Conservation (phyloP, 345 rosid species). For the Bretschneidera sinensis region DNA sequence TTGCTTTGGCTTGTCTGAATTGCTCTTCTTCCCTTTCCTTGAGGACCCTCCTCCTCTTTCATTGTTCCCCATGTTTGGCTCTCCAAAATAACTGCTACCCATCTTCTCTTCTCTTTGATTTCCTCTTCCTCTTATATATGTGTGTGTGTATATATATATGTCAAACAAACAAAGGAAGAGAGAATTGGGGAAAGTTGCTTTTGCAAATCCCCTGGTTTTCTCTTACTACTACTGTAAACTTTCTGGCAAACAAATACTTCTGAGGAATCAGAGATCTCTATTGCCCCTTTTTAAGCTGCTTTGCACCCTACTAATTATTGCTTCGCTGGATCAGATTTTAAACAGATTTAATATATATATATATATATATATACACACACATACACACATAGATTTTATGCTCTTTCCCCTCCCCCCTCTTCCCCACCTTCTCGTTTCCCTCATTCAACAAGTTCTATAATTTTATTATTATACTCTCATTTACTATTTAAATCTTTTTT, state of each 20-base stretch:
- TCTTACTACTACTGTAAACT: slow-evolving; percentile 17
- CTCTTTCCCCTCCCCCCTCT: slow-evolving; percentile 21
- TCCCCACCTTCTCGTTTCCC: slow-evolving; percentile 1
- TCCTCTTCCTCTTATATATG: background rate
- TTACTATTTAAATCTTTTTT: slow-evolving; percentile 4
- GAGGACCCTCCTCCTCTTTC: slow-evolving; percentile 35
- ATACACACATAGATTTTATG: slow-evolving; percentile 62
- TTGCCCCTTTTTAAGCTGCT: slow-evolving; percentile 36
- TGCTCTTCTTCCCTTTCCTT: slow-evolving; percentile 67
- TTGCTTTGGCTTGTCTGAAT: slow-evolving; percentile 77
- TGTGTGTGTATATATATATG: too few species aligned
- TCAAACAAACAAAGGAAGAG: slow-evolving; percentile 1
- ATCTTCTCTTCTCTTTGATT: slow-evolving; percentile 24
- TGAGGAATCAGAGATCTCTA: slow-evolving; percentile 47
- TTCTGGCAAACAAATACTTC: slow-evolving; percentile 8
- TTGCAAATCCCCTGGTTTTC: slow-evolving; percentile 27
- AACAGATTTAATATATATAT: slow-evolving; percentile 54
- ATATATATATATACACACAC: slow-evolving; percentile 29
- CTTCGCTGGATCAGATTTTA: slow-evolving; percentile 93
- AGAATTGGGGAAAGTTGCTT: slow-evolving; percentile 12
- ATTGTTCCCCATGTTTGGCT: slow-evolving; percentile 53
- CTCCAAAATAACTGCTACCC: slow-evolving; percentile 75
- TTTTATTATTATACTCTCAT: too few species aligned
- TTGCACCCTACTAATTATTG: slow-evolving; percentile 54
- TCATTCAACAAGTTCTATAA: slow-evolving; percentile 16